Evolutionary conservation across 352 stramenopile genomes (phyloP), one percentile per base, ranked within the genome.

Genomic region (Pythium graminicola): DNA sequence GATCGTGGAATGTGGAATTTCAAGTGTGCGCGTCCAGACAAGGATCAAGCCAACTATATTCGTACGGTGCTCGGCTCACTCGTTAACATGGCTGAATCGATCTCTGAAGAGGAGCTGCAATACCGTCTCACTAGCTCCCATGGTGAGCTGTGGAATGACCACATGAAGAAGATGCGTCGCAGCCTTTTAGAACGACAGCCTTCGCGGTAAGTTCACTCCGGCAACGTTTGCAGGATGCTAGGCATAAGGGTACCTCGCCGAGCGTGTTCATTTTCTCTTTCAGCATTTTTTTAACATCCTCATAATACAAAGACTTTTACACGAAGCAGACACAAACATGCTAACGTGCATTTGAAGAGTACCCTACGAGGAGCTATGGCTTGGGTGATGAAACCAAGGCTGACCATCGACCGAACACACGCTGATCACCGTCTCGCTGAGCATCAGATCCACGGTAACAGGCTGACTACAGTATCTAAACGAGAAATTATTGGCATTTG

Each of bases 1-100:
- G 85, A 92, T 54, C 87, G 86, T 33, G 86, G 86, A 9, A 66
- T 95, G 44, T 96, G 86, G 86, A 87, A 93, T 59, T 96, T 84
- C 69, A 94, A 95, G 63, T 88, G 79, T 45, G 72, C 81, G 24
- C 81, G 86, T 10, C 84, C 86, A 0, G 86, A 96, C 70, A 96
- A 96, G 61, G 82, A 93, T 58, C 67, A 64, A 36, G 81, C 81
- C 23, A 96, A 96, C 57, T 96, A 94, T 61, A 90, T 96, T 49
- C 84, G 77, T 35, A 96, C 86, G 22, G 86, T 96, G 42, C 78
- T 95, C 9, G 80, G 81, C 9, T 94, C 84, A 40, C 73, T 96
- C 57, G 77, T 95, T 54, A 94, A 96, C 70, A 90, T 96, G 76
- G 85, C 85, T 14, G 85, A 95, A 59, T 79, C 76, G 22, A 94